Base-by-base conservation (phyloP, 2,329 filamentous ascomycete genomes). In the Erysiphe pulchra region DNA sequence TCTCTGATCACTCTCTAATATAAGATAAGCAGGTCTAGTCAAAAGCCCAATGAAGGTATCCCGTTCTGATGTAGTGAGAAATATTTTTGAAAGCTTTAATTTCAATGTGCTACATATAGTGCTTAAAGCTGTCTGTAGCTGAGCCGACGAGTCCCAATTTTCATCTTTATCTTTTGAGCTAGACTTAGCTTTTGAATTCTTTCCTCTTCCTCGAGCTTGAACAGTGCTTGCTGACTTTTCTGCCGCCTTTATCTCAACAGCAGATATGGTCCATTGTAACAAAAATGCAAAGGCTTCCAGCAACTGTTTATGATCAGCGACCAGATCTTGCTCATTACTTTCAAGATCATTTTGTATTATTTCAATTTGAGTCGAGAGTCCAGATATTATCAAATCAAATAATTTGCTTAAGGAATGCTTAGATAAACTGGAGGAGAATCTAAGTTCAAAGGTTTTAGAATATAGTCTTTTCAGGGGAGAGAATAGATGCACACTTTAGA, bases 21-120 rank as follows among this genome's bases (percentile, higher is more conserved):
- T 73, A 62, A 94, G 74, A 61, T 95, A 98, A 11, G 93, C 81
- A 1, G 90, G 86, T 36, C 90, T 73, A 0, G 90, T 95, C 53
- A 98, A 80, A 0, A 98, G 69, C 46, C 81, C 77, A 49, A 98
- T 80, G 55, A 98, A 94, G 0, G 85, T 94, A 57, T 98, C 90
- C 50, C 87, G 74, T 62, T 98, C 90, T 42, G 87, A 92, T 0
- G 90, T 98, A 0, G 90, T 98, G 50, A 95, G 63, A 58, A 98
- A 98, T 49, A 98, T 87, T 57, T 83, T 85, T 53, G 80, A 75
- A 44, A 98, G 68, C 64, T 93, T 94, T 57, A 94, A 65, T 61
- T 85, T 92, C 61, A 98, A 69, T 43, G 93, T 85, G 60, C 92
- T 94, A 65, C 83, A 87, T 84, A 98, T 95, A 30, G 78, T 77